These are phyloP conservation scores for Iodosphaeria phyllophila DNA, from an alignment of 2,329 filamentous ascomycete species.

Conservation along the genomic window DNA sequence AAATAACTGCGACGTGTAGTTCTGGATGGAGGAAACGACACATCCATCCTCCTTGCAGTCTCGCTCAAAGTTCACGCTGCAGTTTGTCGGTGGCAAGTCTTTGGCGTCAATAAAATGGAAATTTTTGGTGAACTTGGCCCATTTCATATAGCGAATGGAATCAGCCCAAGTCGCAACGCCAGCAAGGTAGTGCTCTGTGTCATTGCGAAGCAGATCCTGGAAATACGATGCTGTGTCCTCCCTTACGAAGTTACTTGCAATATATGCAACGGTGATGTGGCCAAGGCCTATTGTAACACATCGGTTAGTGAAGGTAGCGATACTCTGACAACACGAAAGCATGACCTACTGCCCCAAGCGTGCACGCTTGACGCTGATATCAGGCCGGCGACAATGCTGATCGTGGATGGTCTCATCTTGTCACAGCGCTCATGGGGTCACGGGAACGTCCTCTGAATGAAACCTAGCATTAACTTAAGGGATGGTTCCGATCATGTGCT, in stretches of 20 bases:
- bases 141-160: conserved; percentile 41
- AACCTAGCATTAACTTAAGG: too few relatives aligned
- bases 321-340: neutral
- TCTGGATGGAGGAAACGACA: conserved; percentile 39
- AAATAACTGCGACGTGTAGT: conserved; percentile 37
- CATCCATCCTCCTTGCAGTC: conserved; percentile 46
- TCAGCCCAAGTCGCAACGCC: conserved; percentile 50
- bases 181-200: conserved; percentile 38
- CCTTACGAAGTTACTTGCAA: conserved; percentile 41
- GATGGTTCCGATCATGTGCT: too few relatives aligned
- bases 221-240: conserved; percentile 36
- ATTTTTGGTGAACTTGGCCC: conserved; percentile 33
- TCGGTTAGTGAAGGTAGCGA: neutral
- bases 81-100: conserved; percentile 37
- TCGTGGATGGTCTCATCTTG: conserved; percentile 13
- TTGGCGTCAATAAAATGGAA: conserved; percentile 56
- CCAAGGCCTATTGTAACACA: too few relatives aligned
- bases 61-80: conserved; percentile 38
- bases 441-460: too few relatives aligned
- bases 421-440: too few relatives aligned
- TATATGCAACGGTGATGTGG: conserved; percentile 45
- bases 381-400: conserved; percentile 10
- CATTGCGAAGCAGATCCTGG: conserved; percentile 34
- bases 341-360: conserved; percentile 23
- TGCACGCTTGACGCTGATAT: conserved; percentile 14